These are phyloP conservation scores for Podospora pseudoanserina DNA, from an alignment of 495 filamentous ascomycete species.

Conservation along the genomic window DNA sequence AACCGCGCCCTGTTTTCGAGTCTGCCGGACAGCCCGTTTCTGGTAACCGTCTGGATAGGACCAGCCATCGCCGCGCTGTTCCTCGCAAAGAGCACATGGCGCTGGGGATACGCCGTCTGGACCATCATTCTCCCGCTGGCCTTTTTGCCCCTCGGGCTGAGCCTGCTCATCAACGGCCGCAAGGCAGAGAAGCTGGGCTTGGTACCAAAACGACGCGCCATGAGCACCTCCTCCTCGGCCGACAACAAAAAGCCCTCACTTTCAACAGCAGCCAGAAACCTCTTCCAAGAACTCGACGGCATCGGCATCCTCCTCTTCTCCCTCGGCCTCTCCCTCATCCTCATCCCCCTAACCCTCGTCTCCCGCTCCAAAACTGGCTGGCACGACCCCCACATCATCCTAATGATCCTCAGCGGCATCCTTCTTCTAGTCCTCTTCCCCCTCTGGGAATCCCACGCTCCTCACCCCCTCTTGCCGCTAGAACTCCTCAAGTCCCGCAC, in stretches of 20 bases:
- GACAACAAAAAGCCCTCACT: constrained; percentile 1
- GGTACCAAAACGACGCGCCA: constrained; percentile 23
- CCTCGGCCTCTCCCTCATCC: constrained; percentile 57
- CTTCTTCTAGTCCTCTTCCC: constrained; percentile 55
- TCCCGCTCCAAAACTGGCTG: constrained; percentile 49
- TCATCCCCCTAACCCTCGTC: constrained; percentile 59
- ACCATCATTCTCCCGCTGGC: constrained; percentile 54
- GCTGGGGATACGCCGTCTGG: constrained; percentile 60
- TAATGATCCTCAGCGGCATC: constrained; percentile 54
- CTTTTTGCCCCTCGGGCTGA: constrained; percentile 49
- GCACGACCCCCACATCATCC: constrained; percentile 51
- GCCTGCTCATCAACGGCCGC: constrained; percentile 52
- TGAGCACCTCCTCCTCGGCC: background rate
- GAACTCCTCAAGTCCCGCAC: constrained; percentile 58
- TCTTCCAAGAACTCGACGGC: constrained; percentile 57
- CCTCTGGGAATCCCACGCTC: constrained; percentile 55
- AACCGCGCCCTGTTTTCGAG: constrained; percentile 61
- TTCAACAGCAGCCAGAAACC: constrained; percentile 33
- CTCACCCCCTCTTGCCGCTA: constrained; percentile 56
- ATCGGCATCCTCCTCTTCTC: constrained; percentile 55
- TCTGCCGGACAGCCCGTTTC: constrained; percentile 58
- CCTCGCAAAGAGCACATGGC: constrained; percentile 49
- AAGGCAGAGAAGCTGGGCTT: constrained; percentile 47
- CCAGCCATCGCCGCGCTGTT: constrained; percentile 44
- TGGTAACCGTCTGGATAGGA: constrained; percentile 56